A percentile compares a stretch with the other conserved stretches of the same genome.
Conservation (phyloP, 2,329 filamentous ascomycete species). For the Monilinia fructicola region DNA sequence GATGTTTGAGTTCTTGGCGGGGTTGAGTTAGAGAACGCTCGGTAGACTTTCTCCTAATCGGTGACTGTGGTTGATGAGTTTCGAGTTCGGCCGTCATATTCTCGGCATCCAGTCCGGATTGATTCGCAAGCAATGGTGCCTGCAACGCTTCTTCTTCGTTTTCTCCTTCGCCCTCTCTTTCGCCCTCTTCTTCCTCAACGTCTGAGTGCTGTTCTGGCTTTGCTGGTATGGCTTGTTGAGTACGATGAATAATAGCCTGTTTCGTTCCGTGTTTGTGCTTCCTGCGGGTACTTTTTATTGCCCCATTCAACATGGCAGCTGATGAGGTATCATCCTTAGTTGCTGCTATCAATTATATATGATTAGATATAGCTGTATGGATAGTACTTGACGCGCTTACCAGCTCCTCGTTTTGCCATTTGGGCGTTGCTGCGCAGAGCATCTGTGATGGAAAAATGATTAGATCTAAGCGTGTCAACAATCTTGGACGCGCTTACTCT, state of each 20-base stretch:
- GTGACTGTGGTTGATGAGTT: slow-evolving; percentile 1
- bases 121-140: background rate
- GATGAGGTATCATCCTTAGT: background rate
- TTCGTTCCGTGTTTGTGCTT: background rate
- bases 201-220: background rate
- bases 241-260: background rate
- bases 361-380: background rate
- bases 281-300: background rate
- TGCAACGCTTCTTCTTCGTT: background rate
- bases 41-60: background rate
- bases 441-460: background rate
- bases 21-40: background rate
- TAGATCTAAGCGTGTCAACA: background rate
- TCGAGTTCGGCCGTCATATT: slow-evolving; percentile 10
- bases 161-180: background rate
- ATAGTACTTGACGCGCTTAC: background rate
- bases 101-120: background rate
- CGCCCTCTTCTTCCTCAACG: background rate
- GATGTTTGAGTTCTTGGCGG: background rate
- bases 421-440: too few relatives aligned
- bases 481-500: background rate
- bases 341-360: background rate
- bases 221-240: background rate
- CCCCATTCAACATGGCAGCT: background rate
- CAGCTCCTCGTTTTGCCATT: too few relatives aligned